These are phyloP conservation scores for Nemania sp. DNA, from an alignment of 2,329 filamentous ascomycete genomes.

Conservation along the genomic window DNA sequence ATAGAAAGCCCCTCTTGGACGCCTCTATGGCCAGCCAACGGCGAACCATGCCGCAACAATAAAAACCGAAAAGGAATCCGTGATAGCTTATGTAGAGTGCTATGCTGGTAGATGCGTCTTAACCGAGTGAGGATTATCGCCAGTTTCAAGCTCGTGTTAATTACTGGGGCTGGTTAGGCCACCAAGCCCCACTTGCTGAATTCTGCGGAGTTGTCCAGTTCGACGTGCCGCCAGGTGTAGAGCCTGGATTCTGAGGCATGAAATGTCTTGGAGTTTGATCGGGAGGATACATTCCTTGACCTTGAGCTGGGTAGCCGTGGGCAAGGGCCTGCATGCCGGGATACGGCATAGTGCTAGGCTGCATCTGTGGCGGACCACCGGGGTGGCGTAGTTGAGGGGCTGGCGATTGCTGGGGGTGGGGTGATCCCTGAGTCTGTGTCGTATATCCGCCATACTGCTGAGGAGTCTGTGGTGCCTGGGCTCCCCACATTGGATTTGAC, in stretches of 20 bases:
- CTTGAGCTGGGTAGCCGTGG: constrained; percentile 67
- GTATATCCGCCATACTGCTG: constrained; percentile 68
- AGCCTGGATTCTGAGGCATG: constrained; percentile 72
- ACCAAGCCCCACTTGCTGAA: constrained; percentile 68
- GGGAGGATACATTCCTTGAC: constrained; percentile 69
- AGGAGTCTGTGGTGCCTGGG: constrained; percentile 71
- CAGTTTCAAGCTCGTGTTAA: not conserved
- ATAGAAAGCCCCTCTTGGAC: constrained; percentile 32
- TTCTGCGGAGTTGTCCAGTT: constrained; percentile 72
- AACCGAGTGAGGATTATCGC: not conserved
- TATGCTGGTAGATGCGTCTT: constrained; percentile 1
- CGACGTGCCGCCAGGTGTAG: constrained; percentile 63
- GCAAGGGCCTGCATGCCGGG: constrained; percentile 71
- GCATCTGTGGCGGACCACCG: constrained; percentile 66
- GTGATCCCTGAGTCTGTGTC: constrained; percentile 61
- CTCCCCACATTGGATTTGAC: constrained; percentile 70
- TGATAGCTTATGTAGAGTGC: constrained; percentile 13
- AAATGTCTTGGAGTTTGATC: constrained; percentile 75
- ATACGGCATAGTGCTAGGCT: constrained; percentile 68
- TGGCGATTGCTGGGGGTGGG: constrained; percentile 67
- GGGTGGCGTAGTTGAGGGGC: constrained; percentile 72
- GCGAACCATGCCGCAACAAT: constrained; percentile 21
- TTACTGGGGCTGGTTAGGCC: constrained; percentile 64
- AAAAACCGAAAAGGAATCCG: constrained; percentile 18
- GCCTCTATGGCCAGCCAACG: constrained; percentile 37